These are phyloP conservation scores for Neohortaea acidophila DNA, from an alignment of 495 filamentous ascomycete genomes.

Conservation along the genomic window DNA sequence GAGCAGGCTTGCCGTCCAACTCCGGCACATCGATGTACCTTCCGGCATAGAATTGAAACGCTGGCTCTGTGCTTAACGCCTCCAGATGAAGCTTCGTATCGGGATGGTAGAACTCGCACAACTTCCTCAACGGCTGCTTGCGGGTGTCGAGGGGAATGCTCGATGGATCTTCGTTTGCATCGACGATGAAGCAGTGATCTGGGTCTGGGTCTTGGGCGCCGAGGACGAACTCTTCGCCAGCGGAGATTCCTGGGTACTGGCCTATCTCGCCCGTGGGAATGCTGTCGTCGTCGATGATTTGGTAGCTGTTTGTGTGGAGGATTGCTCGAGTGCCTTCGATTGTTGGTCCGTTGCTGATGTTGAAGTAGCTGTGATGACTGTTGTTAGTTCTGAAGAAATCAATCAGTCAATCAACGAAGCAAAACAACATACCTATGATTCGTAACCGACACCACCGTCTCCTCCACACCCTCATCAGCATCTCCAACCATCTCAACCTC, in stretches of 20 bases:
- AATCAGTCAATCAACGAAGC: too few relatives aligned
- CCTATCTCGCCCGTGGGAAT: slow-evolving; percentile 32
- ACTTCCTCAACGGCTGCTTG: slow-evolving; percentile 40
- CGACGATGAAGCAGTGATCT: slow-evolving; percentile 84
- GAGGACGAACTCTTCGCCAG: slow-evolving; percentile 52
- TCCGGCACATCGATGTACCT: slow-evolving; percentile 65
- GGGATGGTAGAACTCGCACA: slow-evolving; percentile 55
- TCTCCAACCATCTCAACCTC: slow-evolving; percentile 67
- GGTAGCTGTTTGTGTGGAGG: slow-evolving; percentile 54
- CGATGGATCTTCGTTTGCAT: slow-evolving; percentile 41
- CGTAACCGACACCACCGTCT: slow-evolving; percentile 80
- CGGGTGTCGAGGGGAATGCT: slow-evolving; percentile 68
- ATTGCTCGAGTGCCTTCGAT: slow-evolving; percentile 63
- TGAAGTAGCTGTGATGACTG: slow-evolving; percentile 74
- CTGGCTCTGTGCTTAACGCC: slow-evolving; percentile 76
- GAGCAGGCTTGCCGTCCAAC: slow-evolving; percentile 46
- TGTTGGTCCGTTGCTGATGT: slow-evolving; percentile 49
- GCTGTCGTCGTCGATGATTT: slow-evolving; percentile 49
- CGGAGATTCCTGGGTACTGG: slow-evolving; percentile 44
- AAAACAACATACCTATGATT: slow-evolving; percentile 67
- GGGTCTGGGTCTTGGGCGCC: slow-evolving; percentile 52
- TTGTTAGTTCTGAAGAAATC: too few relatives aligned
- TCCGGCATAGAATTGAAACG: slow-evolving; percentile 93
- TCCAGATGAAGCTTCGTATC: slow-evolving; percentile 62
- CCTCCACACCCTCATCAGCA: slow-evolving; percentile 49